phyloP scores from a whole-genome alignment of 2,329 filamentous ascomycete genomes.

The Colletotrichum sp. region DNA sequence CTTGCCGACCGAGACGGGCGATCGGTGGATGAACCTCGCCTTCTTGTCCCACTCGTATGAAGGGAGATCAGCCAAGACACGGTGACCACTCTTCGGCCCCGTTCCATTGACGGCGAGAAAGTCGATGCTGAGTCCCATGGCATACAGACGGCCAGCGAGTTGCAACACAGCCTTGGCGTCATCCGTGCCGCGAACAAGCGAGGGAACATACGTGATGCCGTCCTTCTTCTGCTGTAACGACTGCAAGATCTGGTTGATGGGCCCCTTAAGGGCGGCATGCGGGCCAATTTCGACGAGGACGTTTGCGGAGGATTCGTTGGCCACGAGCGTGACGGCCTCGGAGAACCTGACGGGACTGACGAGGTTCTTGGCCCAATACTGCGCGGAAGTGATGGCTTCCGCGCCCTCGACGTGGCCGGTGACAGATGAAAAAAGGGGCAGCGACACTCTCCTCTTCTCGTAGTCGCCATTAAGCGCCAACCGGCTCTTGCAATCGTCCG shows the following conservation, averaged over 20 bases:
- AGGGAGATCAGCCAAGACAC: not conserved
- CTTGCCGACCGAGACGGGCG: not conserved
- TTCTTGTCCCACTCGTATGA: not conserved
- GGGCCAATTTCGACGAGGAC: not conserved
- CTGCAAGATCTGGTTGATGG: not conserved
- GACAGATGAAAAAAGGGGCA: not conserved
- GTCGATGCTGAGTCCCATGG: not conserved
- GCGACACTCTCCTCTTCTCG: not conserved
- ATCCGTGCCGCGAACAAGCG: not conserved
- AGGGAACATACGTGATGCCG: not conserved
- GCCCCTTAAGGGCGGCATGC: not conserved
- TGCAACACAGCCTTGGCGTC: not conserved
- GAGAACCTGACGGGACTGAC: not conserved
- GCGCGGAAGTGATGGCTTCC: not conserved
- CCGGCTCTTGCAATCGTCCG: not conserved
- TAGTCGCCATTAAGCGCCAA: not conserved
- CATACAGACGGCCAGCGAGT: not conserved
- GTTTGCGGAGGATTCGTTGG: not conserved
- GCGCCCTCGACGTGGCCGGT: not conserved
- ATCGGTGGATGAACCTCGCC: not conserved
- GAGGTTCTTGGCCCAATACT: not conserved
- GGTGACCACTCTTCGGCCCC: not conserved
- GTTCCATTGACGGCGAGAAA: not conserved
- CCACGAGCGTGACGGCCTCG: not conserved
- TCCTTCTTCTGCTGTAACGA: not conserved